Evolutionary conservation across 441 rosid genomes (phyloP).

Genomic region (Geranium incanum): DNA sequence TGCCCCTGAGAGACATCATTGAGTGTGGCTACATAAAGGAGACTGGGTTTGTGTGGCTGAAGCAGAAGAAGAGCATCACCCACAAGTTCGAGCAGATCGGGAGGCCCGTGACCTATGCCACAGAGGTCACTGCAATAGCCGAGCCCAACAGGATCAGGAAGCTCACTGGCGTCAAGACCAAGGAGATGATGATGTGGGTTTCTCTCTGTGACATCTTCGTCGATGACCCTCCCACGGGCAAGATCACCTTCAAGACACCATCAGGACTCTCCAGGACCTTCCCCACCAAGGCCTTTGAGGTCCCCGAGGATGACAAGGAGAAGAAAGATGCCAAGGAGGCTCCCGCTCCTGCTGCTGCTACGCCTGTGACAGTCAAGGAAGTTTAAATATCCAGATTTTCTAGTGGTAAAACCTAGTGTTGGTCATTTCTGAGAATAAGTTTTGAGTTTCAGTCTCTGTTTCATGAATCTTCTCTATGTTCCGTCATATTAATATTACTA

Average conservation of each 20-base stretch:
- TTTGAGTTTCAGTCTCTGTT: no score
- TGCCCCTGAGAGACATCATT: constrained; percentile 69
- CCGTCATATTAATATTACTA: no score
- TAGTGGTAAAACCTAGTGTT: no score
- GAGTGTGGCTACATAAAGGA: constrained; percentile 76
- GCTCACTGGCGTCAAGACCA: constrained; percentile 81
- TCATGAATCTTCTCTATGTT: no score
- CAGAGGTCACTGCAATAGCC: constrained; percentile 66
- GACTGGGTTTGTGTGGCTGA: constrained; percentile 86
- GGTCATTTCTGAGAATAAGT: no score
- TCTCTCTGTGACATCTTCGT: constrained; percentile 51
- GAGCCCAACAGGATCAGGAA: constrained; percentile 71
- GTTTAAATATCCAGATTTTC: background rate
- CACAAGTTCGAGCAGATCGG: constrained; percentile 80
- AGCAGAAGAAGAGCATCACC: constrained; percentile 64
- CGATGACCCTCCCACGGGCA: constrained; percentile 47
- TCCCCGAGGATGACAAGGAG: constrained; percentile 28
- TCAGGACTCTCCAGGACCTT: constrained; percentile 49
- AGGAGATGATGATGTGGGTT: constrained; percentile 81
- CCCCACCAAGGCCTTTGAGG: constrained; percentile 46
- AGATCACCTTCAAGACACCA: constrained; percentile 52
- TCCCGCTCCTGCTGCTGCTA: background rate
- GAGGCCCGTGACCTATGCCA: constrained; percentile 44
- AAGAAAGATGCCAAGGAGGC: constrained; percentile 1
- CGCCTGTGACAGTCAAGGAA: background rate